phyloP scores from a whole-genome alignment of 352 stramenopile species.

The Phytophthora agathidicida region DNA sequence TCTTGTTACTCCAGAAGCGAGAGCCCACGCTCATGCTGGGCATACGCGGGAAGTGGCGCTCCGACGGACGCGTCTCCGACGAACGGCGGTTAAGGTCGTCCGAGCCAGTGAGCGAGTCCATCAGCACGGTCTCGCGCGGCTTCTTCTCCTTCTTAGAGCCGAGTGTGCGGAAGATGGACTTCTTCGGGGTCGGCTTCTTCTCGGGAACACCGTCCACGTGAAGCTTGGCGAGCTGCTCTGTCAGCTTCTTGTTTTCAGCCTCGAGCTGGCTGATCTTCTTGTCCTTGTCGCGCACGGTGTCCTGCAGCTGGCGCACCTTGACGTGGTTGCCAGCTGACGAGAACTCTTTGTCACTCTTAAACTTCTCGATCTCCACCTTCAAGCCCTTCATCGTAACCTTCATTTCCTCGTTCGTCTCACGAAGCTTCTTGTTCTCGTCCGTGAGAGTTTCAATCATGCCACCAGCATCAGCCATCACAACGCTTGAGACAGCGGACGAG shows the following conservation, averaged over 20 bases:
- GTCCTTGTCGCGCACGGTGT: constrained; percentile 74
- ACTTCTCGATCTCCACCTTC: constrained; percentile 76
- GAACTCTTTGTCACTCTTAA: constrained; percentile 83
- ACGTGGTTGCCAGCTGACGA: constrained; percentile 74
- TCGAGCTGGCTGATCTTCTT: constrained; percentile 77
- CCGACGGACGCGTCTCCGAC: constrained; percentile 60
- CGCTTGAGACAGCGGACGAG: constrained; percentile 55
- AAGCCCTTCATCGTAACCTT: constrained; percentile 63
- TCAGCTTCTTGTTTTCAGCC: constrained; percentile 75
- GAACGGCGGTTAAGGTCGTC: constrained; percentile 71
- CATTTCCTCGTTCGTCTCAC: constrained; percentile 80
- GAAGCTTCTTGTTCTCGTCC: constrained; percentile 79
- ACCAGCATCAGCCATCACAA: constrained; percentile 78
- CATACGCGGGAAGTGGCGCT: constrained; percentile 71
- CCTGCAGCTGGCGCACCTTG: constrained; percentile 77
- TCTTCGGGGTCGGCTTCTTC: constrained; percentile 69
- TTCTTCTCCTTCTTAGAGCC: constrained; percentile 85
- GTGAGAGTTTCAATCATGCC: constrained; percentile 87
- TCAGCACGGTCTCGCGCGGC: constrained; percentile 53
- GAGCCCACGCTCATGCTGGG: constrained; percentile 72
- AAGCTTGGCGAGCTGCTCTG: constrained; percentile 68
- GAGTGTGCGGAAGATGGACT: constrained; percentile 85
- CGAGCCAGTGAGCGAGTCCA: constrained; percentile 81
- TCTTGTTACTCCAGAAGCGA: constrained; percentile 74
- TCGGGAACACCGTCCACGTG: constrained; percentile 41